Evolutionary conservation across 202 grass and related monocot species (phyloP), one percentile per base, ranked within the genome.

Genomic region (Eragrostis tef): DNA sequence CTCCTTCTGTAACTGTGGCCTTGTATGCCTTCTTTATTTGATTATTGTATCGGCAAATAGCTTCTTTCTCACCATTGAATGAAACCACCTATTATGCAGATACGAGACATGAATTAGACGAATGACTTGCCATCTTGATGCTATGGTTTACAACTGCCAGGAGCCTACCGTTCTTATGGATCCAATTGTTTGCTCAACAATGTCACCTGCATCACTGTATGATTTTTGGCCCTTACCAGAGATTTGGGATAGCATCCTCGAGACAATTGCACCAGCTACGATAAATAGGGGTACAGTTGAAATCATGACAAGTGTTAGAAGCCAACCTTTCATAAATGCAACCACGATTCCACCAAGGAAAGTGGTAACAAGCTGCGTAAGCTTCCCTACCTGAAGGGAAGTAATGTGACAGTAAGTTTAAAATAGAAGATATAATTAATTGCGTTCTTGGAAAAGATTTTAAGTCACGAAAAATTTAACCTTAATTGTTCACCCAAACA

Each of bases 61-160:
- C 80, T 86, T 81, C 80, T 56, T 92, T 87, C 82, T 97, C 94
- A 27, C 94, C 87, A 66, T 89, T 97, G 80, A 94, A 97, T 31
- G 94, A 90, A 68, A 79, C 85, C 48, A 97, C 91, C 94, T 94
- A 66, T 84, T 83, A 22, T 44, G 65, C 34, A 53, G 48, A 43
- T 71, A 72, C 58, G 16, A 60, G n/a, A 57, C 0, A 64, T 22
- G 60, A 21, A 34, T 79, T 54, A 63, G n/a, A 17, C 6, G 63
- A 9, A 71, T 10, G 10, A 44, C 50, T 72, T 72, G 1, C 54
- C 22, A 7, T 79, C 54, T 53, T 64, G 45, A 54, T 34, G 49
- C 10, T 22, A 54, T 53, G 46, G 50, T 71, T 69, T 56, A 56
- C 66, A 49, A 48, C 79, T 70, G 46, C 13, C 56, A 72, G 39